Evolutionary conservation across 129 eudicot genomes (phyloP).

Genomic region (Calendula officinalis): DNA sequence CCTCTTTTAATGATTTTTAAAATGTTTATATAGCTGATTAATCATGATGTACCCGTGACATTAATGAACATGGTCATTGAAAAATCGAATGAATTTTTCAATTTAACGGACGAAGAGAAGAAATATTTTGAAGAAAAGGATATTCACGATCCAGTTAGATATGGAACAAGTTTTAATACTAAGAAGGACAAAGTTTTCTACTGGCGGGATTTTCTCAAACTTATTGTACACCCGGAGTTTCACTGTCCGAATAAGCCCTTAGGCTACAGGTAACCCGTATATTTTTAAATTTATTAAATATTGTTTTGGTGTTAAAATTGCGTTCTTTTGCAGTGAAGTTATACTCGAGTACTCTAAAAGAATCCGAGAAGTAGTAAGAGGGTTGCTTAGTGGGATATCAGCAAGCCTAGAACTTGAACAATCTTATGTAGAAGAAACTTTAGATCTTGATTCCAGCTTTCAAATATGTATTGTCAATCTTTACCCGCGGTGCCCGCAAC

Average conservation of each 20-base stretch:
- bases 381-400: constrained; percentile 45
- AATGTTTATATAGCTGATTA: constrained; percentile 22
- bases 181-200: constrained; percentile 36
- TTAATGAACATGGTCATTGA: constrained; percentile 41
- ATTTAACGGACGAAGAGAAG: constrained; percentile 59
- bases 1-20: background rate
- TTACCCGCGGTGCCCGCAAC: constrained; percentile 47
- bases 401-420: constrained; percentile 46
- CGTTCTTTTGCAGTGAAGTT: constrained; percentile 39
- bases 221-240: constrained; percentile 60
- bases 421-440: constrained; percentile 24
- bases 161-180: constrained; percentile 50
- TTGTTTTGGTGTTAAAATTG: background rate
- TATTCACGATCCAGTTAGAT: constrained; percentile 53
- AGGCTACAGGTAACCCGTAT: constrained; percentile 37
- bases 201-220: constrained; percentile 73
- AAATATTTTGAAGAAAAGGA: constrained; percentile 37
- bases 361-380: constrained; percentile 33
- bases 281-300: background rate
- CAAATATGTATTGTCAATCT: constrained; percentile 28
- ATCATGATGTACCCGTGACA: constrained; percentile 63
- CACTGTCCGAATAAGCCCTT: constrained; percentile 59
- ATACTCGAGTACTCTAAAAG: constrained; percentile 40
- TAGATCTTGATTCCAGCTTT: constrained; percentile 35
- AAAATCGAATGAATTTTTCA: constrained; percentile 38